Evolutionary conservation across 805 yeast genomes (phyloP), one percentile per base, ranked within the genome.

Genomic region (Kodamaea jinghongensis): DNA sequence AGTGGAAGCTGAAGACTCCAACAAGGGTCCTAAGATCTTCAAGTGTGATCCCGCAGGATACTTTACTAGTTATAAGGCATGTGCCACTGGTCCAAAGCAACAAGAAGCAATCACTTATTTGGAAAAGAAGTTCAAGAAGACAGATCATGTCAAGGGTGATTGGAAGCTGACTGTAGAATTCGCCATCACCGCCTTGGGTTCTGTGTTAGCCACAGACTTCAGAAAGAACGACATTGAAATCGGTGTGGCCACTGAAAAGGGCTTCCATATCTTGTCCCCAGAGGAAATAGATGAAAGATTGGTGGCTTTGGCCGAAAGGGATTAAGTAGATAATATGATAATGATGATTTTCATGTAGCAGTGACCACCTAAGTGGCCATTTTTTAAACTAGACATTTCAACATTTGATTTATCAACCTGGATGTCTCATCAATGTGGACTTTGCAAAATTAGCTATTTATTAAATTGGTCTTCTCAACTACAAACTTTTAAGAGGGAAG

Each of bases 21-120:
- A 83, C 64, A 63, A 70, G 39, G 99, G 98, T 1, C 96, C 99
- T 17, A 79, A 81, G 54, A 74, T 93, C 44, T 89, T 78, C 71
- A 93, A 91, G 70, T 82, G 93, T 50, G 99, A 93, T 65, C 99
- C 99, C 12, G 98, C 99, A 3, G 99, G 99, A 6, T 91, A 91
- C 65, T 93, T 71, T 59, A 82, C 86, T 40, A 93, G 96, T 20
- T 86, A 86, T 48, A 84, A 84, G 65, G 98, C 98, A 2, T 83
- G 89, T 22, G 81, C 97, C 7, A 86, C 96, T 3, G 99, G 99
- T 3, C 97, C 97, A 39, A 93, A 91, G 65, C 97, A 90, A 69
- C 97, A 90, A 63, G 98, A 93, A 66, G 87, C 95, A 31, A 81
- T 83, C 45, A 88, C 95, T 33, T 81, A 83, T 50, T 74, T 93